Conservation (phyloP, 352 stramenopile species). For the Globisporangium iwayamae region DNA sequence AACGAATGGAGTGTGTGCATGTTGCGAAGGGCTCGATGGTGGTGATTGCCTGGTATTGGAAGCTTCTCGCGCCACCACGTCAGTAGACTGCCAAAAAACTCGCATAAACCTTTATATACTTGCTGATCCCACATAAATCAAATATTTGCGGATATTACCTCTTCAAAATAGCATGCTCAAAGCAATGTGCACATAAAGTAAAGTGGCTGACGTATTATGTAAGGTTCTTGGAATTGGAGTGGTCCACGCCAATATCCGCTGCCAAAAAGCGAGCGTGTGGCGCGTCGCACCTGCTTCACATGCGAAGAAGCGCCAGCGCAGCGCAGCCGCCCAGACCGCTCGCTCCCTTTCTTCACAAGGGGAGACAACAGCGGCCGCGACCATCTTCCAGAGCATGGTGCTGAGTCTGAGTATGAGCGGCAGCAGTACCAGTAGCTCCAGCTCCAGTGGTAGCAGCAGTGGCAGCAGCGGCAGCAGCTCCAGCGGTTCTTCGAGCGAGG, state of each 20-base stretch:
- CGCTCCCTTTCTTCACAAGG: background rate
- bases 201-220: background rate
- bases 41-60: background rate
- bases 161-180: background rate
- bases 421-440: constrained; percentile 17
- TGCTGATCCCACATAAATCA: background rate
- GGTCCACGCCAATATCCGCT: constrained; percentile 6
- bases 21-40: background rate
- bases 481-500: constrained; percentile 45
- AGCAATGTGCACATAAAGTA: background rate
- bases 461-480: constrained; percentile 31
- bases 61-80: background rate
- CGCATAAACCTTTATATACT: background rate
- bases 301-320: constrained; percentile 9
- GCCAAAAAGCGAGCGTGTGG: constrained; percentile 2
- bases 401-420: constrained; percentile 22
- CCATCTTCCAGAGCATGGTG: background rate
- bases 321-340: background rate
- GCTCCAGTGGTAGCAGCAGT: constrained; percentile 25
- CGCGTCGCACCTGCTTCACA: constrained; percentile 6
- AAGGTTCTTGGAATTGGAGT: background rate
- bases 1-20: background rate
- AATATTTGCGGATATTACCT: background rate
- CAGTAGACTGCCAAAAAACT: background rate
- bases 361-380: too few relatives aligned